Conservation (phyloP, 176 grass and related monocot genomes). For the Paspalum notatum region DNA sequence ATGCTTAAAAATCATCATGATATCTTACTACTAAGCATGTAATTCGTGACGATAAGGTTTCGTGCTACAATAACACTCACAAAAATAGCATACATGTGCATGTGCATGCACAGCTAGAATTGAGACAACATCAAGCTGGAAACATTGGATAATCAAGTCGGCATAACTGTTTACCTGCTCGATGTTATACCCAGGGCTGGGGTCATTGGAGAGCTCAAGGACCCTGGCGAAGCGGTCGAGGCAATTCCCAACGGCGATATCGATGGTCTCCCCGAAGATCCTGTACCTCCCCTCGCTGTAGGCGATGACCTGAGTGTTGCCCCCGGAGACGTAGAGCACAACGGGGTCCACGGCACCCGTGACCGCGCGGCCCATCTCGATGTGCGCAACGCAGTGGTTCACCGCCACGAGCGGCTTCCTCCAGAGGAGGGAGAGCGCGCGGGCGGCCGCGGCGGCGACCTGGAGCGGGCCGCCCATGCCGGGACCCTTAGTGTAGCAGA, state of each 20-base stretch:
- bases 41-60: neutral
- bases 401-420: conserved; percentile 82
- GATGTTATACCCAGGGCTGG: conserved; percentile 85
- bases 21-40: neutral
- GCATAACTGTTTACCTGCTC: conserved; percentile 67
- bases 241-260: conserved; percentile 90
- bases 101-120: neutral
- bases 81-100: neutral
- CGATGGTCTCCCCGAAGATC: conserved; percentile 94
- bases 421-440: conserved; percentile 76
- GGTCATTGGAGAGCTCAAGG: conserved; percentile 85
- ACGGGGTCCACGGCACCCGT: conserved; percentile 83
- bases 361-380: conserved; percentile 92
- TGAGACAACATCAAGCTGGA: neutral
- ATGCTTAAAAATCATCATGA: neutral
- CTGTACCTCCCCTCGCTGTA: conserved; percentile 87
- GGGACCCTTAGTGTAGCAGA: conserved; percentile 93
- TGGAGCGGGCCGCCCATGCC: conserved; percentile 94
- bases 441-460: conserved; percentile 68
- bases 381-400: conserved; percentile 94
- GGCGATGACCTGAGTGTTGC: conserved; percentile 92
- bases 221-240: conserved; percentile 87
- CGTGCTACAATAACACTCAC: neutral
- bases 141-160: neutral
- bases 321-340: conserved; percentile 85